Conservation (phyloP, 257 asterid species). For the Nicotiana otophora region DNA sequence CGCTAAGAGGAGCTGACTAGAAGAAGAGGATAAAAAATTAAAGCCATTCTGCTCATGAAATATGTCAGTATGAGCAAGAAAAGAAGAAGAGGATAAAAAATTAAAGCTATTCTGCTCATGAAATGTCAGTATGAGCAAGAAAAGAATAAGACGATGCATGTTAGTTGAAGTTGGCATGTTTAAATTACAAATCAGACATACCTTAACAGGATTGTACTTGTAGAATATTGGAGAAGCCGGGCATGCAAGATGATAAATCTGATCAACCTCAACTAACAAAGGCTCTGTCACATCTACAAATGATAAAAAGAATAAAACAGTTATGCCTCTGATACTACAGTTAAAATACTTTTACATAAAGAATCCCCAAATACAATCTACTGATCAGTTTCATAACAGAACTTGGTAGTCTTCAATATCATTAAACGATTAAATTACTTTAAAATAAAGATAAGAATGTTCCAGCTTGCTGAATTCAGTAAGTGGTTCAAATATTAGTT, state of each 20-base stretch:
- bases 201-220: constrained; percentile 95
- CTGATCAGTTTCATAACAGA: neutral
- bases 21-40: no score
- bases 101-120: neutral
- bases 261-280: constrained; percentile 75
- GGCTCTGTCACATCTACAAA: constrained; percentile 85
- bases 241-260: constrained; percentile 94
- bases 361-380: neutral
- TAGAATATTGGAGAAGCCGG: constrained; percentile 96
- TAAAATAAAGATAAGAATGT: no score
- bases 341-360: no score
- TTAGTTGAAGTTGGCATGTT: neutral
- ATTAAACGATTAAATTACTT: no score
- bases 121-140: neutral
- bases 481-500: neutral
- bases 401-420: neutral
- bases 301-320: neutral
- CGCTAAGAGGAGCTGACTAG: neutral
- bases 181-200: constrained; percentile 9
- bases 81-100: neutral
- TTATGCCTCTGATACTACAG: no score
- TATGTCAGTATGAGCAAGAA: neutral
- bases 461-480: no score
- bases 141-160: neutral
- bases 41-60: neutral